Evolutionary conservation across 805 yeast species (phyloP).

Genomic region (Spathaspora hagerdaliae): DNA sequence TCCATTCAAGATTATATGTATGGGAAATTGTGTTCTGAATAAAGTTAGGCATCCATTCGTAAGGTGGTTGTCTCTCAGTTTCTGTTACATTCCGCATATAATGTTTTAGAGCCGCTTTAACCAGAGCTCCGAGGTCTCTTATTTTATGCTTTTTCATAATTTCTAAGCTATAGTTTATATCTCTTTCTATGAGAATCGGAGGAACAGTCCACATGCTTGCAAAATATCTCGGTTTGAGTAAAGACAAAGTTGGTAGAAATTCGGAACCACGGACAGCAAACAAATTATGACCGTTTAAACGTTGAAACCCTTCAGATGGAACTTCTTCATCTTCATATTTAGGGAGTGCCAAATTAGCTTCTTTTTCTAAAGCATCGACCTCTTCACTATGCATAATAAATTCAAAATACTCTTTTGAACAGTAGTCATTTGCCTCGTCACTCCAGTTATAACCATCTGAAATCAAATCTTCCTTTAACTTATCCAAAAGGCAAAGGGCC

Average conservation of each 20-base stretch:
- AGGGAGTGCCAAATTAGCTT: background rate
- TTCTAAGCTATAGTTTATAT: too few species aligned
- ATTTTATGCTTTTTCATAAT: too few species aligned
- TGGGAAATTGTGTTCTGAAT: too few species aligned
- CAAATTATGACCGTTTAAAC: background rate
- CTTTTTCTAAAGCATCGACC: too few species aligned
- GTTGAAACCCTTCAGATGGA: background rate
- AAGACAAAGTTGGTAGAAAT: background rate
- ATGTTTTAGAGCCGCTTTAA: background rate
- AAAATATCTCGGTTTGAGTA: background rate
- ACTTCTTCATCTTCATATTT: slow-evolving; percentile 4
- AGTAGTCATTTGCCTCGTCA: background rate
- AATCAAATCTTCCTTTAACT: background rate
- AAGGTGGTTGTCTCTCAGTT: too few species aligned
- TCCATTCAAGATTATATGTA: too few species aligned
- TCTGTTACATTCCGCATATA: too few species aligned
- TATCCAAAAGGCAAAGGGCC: background rate
- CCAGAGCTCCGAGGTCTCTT: background rate
- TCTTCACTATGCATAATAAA: too few species aligned
- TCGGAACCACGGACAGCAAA: background rate
- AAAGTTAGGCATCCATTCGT: too few species aligned
- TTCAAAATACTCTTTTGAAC: background rate
- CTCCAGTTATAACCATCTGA: background rate
- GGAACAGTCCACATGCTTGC: background rate
- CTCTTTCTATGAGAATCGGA: background rate